Base-by-base conservation (phyloP, 768 basidiomycete genomes). In the Mrakia blollopis region DNA sequence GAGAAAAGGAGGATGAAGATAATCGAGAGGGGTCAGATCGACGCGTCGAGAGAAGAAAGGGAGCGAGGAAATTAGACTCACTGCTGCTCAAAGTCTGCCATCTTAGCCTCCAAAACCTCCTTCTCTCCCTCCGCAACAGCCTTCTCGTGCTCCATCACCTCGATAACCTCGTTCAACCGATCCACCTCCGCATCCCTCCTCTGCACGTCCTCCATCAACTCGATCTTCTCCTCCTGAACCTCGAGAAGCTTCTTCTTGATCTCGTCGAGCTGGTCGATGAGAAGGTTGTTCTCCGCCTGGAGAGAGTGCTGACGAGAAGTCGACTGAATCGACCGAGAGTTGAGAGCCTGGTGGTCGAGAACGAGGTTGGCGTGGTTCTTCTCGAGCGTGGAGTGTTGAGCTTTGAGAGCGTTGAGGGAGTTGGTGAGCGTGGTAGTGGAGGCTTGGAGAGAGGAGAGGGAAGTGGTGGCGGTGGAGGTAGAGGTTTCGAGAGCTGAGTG, bases 171-270 rank as follows among this genome's bases (percentile, higher is more conserved):
- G 10, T 28, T 41, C 54, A 65, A 57, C 32, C 41, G 37, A 16
- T 21, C 41, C 2, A 57, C 39, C 41, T 68, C 68, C 0, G 50
- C 74, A 3, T 57, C 35, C 21, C 47, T 61, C 74, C 83, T 82
- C 79, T 88, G 88, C 63, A 89, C 85, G 80, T 88, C 88, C 78
- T 93, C 91, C 62, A 86, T 85, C 13, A 92, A 86, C 78, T 91
- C 88, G 21, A 91, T 84, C 82, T 90, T 92, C 78, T 86, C 87
- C 52, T 89, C 88, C 3, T 91, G 92, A 73, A 95, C 85, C 81
- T 92, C 89, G 30, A 93, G 89, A 79, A 93, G 89, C 85, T 93
- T 93, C 57, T 91, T 88, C 41, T 91, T 88, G 89, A 93, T 90
- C 83, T 93, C 92, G 79, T 93, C 90, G 78, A 94, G 84, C n/a